A percentile compares a stretch with the other conserved stretches of the same genome.
phyloP scores from a whole-genome alignment of 2,329 filamentous ascomycete genomes.

The Aspergillus candidus region DNA sequence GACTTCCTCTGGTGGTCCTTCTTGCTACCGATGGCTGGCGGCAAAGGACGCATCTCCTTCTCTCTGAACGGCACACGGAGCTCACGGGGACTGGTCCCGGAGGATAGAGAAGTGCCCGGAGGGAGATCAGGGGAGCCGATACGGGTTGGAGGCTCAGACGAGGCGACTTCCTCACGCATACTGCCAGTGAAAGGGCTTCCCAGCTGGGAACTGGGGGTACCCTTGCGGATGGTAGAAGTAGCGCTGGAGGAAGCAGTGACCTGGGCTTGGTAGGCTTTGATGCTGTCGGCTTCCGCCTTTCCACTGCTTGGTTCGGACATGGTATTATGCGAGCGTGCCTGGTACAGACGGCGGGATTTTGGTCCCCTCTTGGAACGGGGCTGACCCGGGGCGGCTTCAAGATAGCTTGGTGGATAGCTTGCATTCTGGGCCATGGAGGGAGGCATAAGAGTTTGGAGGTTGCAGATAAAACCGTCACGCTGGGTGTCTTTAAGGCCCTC shows the following conservation, averaged over 20 bases:
- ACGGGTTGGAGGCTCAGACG: constrained; percentile 14
- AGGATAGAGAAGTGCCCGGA: constrained; percentile 11
- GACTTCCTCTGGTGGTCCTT: constrained; percentile 8
- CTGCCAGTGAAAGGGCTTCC: constrained; percentile 8
- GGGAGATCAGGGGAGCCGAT: constrained; percentile 14
- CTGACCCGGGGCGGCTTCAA: constrained; percentile 7
- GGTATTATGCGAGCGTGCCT: constrained; percentile 10
- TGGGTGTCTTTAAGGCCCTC: constrained; percentile 10
- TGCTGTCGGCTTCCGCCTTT: constrained; percentile 3
- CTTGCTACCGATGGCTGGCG: constrained; percentile 13
- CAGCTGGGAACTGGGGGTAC: constrained; percentile 7
- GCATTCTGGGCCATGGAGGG: constrained; percentile 3
- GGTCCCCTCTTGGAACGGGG: constrained; percentile 11
- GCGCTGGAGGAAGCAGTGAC: constrained; percentile 9
- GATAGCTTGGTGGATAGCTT: constrained; percentile 7
- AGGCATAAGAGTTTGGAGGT: constrained; percentile 16
- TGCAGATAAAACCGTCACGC: constrained; percentile 15
- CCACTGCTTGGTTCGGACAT: constrained; percentile 4
- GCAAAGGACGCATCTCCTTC: constrained; percentile 5
- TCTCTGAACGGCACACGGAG: constrained; percentile 7
- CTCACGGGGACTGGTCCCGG: constrained; percentile 13
- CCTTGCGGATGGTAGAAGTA: constrained; percentile 12
- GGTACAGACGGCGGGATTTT: constrained; percentile 20
- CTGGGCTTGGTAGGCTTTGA: constrained; percentile 7
- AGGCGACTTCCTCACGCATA: constrained; percentile 7